A percentile compares a stretch with the other conserved stretches of the same genome.
These are phyloP conservation scores for Aspergillus japonicus DNA, from an alignment of 2,329 filamentous ascomycete species.

Conservation along the genomic window DNA sequence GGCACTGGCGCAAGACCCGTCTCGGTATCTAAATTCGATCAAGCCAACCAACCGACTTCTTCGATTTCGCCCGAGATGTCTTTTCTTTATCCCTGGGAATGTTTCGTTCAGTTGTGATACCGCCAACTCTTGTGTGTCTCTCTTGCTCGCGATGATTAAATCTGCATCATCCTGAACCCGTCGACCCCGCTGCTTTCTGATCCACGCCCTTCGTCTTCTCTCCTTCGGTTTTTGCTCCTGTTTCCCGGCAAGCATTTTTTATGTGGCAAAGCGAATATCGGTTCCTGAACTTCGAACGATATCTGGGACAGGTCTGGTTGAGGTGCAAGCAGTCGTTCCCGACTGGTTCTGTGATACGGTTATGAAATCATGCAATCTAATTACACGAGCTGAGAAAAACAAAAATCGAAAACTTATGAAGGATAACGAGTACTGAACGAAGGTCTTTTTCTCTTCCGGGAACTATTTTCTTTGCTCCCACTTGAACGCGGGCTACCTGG, in stretches of 20 bases:
- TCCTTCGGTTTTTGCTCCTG: neutral
- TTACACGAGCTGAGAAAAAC: conserved; percentile 23
- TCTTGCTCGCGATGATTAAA: conserved; percentile 18
- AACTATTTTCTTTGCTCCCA: neutral
- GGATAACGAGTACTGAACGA: conserved; percentile 23
- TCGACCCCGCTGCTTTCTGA: conserved; percentile 11
- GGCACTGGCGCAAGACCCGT: conserved; percentile 99
- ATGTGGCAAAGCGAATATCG: conserved; percentile 5
- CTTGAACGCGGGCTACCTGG: too few species aligned
- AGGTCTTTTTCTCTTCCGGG: neutral
- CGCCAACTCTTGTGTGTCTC: conserved; percentile 15
- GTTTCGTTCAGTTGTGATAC: conserved; percentile 31
- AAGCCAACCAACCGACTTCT: conserved; percentile 30
- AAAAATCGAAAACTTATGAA: conserved; percentile 26
- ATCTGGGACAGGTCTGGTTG: neutral
- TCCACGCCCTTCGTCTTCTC: neutral
- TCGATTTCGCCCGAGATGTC: conserved; percentile 41
- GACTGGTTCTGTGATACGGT: conserved; percentile 10
- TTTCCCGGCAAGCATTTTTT: neutral
- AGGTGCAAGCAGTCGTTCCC: conserved; percentile 13
- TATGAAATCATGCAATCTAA: conserved; percentile 17
- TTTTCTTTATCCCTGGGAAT: conserved; percentile 22
- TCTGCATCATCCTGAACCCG: conserved; percentile 19
- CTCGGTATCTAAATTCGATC: conserved; percentile 81
- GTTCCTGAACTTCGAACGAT: neutral